Percentiles rank a stretch among this genome's conserved stretches.
These are phyloP conservation scores for Pseudonitzschia delicatissima DNA, from an alignment of 108 stramenopile genomes.

Conservation along the genomic window DNA sequence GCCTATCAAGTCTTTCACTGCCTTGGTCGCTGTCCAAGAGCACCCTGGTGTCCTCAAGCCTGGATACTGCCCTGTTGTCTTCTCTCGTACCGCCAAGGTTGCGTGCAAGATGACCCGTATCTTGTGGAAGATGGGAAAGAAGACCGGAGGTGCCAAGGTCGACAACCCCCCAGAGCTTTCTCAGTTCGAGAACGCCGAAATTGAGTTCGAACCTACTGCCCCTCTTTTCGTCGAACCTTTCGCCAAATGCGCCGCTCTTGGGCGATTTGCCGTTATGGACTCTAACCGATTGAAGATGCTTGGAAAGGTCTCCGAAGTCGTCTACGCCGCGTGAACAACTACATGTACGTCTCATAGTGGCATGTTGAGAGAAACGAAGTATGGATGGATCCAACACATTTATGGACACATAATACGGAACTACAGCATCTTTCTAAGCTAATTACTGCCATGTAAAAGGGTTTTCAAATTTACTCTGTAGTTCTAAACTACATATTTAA, in stretches of 20 bases:
- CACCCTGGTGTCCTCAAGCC: conserved; percentile 83
- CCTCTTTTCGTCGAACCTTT: conserved; percentile 84
- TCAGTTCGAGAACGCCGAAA: conserved; percentile 79
- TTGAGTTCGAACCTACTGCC: conserved; percentile 73
- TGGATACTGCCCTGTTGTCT: conserved; percentile 74
- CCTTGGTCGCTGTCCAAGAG: conserved; percentile 80
- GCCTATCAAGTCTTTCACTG: conserved; percentile 77
- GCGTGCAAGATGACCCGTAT: conserved; percentile 90
- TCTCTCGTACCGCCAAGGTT: conserved; percentile 87
- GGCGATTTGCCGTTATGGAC: conserved; percentile 85
- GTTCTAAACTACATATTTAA: no score
- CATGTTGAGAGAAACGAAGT: conserved; percentile 6
- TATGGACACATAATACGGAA: conserved; percentile 11
- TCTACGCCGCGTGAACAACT: neutral
- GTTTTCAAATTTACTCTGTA: no score
- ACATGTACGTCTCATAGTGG: neutral
- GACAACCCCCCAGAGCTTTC: conserved; percentile 78
- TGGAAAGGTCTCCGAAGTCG: conserved; percentile 71
- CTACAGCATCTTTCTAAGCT: neutral
- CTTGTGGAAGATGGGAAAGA: conserved; percentile 84
- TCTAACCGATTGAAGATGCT: conserved; percentile 86
- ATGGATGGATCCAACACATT: conserved; percentile 9
- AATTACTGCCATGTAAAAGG: conserved; percentile 4
- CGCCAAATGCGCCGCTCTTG: conserved; percentile 71
- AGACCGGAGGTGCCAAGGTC: conserved; percentile 81